phyloP scores from a whole-genome alignment of 1,139 yeast genomes.

The Taphrina flavorubra region DNA sequence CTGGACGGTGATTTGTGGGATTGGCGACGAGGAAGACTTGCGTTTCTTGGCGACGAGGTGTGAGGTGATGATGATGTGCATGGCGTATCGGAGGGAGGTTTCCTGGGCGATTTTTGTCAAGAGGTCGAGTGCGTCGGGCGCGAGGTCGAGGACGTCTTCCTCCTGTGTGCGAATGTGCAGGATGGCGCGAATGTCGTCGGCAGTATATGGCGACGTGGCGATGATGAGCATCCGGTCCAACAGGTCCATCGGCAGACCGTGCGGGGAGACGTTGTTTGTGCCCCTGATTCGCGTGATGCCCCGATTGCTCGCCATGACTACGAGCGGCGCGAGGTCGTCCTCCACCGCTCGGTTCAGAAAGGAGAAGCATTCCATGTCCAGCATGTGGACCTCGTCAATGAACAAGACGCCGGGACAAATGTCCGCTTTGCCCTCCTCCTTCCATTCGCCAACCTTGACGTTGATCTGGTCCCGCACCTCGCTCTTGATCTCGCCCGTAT shows the following conservation, averaged over 20 bases:
- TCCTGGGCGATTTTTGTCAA: conserved; percentile 92
- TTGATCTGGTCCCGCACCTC: conserved; percentile 98
- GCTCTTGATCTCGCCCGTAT: conserved; percentile 94
- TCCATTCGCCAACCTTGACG: conserved; percentile 97
- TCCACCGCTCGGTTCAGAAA: conserved; percentile 95
- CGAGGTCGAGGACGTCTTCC: conserved; percentile 86
- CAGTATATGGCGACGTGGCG: conserved; percentile 76
- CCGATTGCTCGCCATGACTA: conserved; percentile 97
- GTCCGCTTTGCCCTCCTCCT: conserved; percentile 98
- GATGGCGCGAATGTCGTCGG: conserved; percentile 84
- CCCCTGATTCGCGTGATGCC: conserved; percentile 94
- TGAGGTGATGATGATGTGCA: conserved; percentile 87
- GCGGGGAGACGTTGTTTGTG: conserved; percentile 91
- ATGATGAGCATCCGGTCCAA: conserved; percentile 93
- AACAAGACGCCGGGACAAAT: conserved; percentile 98
- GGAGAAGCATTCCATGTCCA: conserved; percentile 95
- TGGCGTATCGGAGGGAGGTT: conserved; percentile 89
- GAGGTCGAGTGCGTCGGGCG: conserved; percentile 82
- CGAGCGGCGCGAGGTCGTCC: conserved; percentile 95
- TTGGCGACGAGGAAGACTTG: conserved; percentile 54
- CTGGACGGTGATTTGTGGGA: conserved; percentile 69
- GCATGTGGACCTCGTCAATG: conserved; percentile 98
- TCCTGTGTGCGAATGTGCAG: conserved; percentile 91
- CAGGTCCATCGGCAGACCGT: conserved; percentile 92
- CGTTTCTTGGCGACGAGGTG: conserved; percentile 84